These are phyloP conservation scores for Starmerella stigmatis DNA, from an alignment of 805 yeast genomes.

Conservation along the genomic window DNA sequence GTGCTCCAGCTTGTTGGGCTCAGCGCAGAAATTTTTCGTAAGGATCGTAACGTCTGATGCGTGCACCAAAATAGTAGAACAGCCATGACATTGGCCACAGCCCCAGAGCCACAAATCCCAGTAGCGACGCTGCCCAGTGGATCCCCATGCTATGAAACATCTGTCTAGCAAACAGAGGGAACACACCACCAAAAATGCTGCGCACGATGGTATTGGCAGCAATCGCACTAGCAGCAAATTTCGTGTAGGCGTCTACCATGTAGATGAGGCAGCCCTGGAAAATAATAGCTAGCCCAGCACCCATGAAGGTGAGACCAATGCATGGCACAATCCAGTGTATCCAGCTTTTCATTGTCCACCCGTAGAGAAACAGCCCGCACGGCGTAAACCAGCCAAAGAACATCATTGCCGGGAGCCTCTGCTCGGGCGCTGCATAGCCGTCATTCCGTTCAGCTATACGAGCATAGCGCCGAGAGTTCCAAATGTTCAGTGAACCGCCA, in stretches of 20 bases:
- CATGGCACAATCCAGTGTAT: slow-evolving; percentile 48
- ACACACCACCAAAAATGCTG: slow-evolving; percentile 47
- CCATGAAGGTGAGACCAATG: slow-evolving; percentile 44
- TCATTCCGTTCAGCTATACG: slow-evolving; percentile 26
- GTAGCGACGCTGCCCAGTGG: slow-evolving; percentile 48
- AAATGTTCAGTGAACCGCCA: slow-evolving; percentile 30
- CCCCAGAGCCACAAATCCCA: slow-evolving; percentile 38
- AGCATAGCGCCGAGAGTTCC: slow-evolving; percentile 27
- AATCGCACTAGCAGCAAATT: slow-evolving; percentile 52
- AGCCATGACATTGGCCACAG: slow-evolving; percentile 44
- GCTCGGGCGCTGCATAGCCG: slow-evolving; percentile 50
- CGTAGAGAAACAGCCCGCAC: slow-evolving; percentile 48
- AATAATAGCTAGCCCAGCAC: slow-evolving; percentile 44
- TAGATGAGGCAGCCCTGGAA: slow-evolving; percentile 56
- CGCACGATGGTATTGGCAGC: slow-evolving; percentile 50
- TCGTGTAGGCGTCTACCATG: slow-evolving; percentile 50
- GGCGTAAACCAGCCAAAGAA: slow-evolving; percentile 39
- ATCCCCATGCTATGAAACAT: slow-evolving; percentile 43
- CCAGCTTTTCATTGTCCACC: slow-evolving; percentile 45
- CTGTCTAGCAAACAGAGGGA: slow-evolving; percentile 54
- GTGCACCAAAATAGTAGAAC: slow-evolving; percentile 42
- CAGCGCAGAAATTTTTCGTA: slow-evolving; percentile 16
- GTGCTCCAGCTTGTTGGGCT: not conserved
- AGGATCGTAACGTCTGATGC: slow-evolving; percentile 21
- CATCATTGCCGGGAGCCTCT: slow-evolving; percentile 48